phyloP scores from a whole-genome alignment of 2,329 filamentous ascomycete genomes.

The Mollisiaceae sp. region DNA sequence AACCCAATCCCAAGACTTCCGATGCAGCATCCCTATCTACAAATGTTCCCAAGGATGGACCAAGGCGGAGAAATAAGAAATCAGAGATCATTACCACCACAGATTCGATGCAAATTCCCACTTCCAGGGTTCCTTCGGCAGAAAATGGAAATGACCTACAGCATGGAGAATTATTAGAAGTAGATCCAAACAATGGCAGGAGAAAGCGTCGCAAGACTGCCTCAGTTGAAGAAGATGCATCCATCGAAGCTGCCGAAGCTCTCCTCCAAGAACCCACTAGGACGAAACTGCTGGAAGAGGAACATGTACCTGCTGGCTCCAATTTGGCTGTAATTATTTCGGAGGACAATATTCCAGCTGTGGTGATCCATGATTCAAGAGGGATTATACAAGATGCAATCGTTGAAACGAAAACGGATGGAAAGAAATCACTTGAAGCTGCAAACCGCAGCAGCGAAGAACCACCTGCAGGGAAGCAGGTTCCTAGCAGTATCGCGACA shows the following conservation, averaged over 20 bases:
- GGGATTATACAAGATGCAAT: not conserved
- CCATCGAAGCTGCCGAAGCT: not conserved
- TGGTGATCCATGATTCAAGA: not conserved
- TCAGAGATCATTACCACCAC: not conserved
- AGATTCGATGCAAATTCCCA: not conserved
- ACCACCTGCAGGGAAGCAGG: not conserved
- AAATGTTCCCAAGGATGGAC: slow-evolving; percentile 1
- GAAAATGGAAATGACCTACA: not conserved
- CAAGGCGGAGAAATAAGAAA: slow-evolving; percentile 6
- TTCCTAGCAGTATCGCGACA: not conserved
- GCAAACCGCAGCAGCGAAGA: not conserved
- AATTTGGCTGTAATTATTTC: not conserved
- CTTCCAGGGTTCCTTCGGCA: not conserved
- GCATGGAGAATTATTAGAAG: slow-evolving; percentile 37
- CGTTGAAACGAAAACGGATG: not conserved
- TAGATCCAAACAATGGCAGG: slow-evolving; percentile 42
- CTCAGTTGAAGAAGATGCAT: slow-evolving; percentile 32
- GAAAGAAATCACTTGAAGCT: too few species aligned
- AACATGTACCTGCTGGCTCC: not conserved
- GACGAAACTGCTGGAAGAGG: not conserved
- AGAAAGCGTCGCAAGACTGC: slow-evolving; percentile 53
- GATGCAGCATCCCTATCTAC: not conserved
- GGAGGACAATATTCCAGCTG: not conserved
- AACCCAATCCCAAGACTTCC: not conserved
- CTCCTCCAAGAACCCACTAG: not conserved